Base-by-base conservation (phyloP, 371 early-diverging fungal species). In the Lichtheimia hyalospora region DNA sequence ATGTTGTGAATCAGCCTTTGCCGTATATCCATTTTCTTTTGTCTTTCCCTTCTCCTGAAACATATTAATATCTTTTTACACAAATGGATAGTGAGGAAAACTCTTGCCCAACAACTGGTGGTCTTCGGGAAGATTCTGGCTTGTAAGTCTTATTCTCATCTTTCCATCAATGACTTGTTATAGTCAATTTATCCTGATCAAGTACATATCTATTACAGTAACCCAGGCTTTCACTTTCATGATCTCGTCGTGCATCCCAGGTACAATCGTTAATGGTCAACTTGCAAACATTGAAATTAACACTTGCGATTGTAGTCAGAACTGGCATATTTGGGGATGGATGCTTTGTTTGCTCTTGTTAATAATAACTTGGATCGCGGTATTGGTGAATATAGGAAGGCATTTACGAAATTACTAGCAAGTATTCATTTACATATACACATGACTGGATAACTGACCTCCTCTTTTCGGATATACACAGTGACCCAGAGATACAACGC, bases 261-360 rank as follows among this genome's bases (percentile, higher is more conserved):
- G 79, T 79, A 69, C 23, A 46, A 7, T 24, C 46, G 46, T 5
- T 46, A 6, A 34, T 34, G 34, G 46, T 2, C 46, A n/a, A 46
- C 21, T 46, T 18, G 18, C 44, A 44, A 46, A 18, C 21, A n/a
- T 46, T 5, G n/a, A 1, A 16, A 46, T 18, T 46, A 16, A 46
- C 46, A 46, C 21, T 46, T 7, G 46, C 12, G 10, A 21, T 18
- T 46, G 5, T 54, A 79, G 79, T 28, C 63, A 68, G 27, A 70
- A 72, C 16, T 69, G 68, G 75, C 81, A 81, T 64, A 58, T 81
- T 12, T 73, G 71, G 70, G 77, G 81, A 16, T 81, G 81, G 81
- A 48, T 75, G 16, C 66, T 62, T 2, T 77, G 72, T 43, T 64
- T 71, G 1, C 49, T 75, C 27, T 59, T 78, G 14, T 62, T 75